phyloP scores from a whole-genome alignment of 805 yeast species.

The Yarrowia deformans region DNA sequence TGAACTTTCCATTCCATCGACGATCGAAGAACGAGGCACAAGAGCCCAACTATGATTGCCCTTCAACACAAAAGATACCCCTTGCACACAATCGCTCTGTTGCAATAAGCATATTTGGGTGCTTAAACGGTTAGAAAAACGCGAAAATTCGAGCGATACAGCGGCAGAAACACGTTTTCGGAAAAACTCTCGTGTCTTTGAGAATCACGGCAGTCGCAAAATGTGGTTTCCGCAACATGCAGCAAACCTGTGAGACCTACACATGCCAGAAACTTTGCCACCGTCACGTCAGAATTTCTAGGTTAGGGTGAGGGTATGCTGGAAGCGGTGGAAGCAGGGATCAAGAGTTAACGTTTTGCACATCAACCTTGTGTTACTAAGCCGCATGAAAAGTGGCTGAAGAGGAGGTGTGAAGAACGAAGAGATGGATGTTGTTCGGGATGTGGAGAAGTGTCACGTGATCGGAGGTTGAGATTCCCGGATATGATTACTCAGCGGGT shows the following conservation, averaged over 20 bases:
- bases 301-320: background rate
- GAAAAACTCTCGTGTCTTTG: background rate
- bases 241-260: background rate
- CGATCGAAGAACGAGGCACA: background rate
- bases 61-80: background rate
- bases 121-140: background rate
- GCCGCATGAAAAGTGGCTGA: background rate
- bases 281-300: background rate
- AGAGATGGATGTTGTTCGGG: no score
- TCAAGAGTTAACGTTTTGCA: background rate
- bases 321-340: background rate
- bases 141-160: background rate
- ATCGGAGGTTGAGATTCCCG: no score
- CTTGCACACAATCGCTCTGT: background rate
- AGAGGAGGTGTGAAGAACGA: no score
- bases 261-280: background rate
- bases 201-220: background rate
- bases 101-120: background rate
- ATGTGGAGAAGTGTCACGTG: no score
- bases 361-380: background rate
- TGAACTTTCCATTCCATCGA: background rate
- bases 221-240: slow-evolving; percentile 2
- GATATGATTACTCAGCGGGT: no score
- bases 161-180: background rate
- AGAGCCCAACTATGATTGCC: background rate